Conservation (phyloP, 805 yeast genomes). For the Candida maltosa region DNA sequence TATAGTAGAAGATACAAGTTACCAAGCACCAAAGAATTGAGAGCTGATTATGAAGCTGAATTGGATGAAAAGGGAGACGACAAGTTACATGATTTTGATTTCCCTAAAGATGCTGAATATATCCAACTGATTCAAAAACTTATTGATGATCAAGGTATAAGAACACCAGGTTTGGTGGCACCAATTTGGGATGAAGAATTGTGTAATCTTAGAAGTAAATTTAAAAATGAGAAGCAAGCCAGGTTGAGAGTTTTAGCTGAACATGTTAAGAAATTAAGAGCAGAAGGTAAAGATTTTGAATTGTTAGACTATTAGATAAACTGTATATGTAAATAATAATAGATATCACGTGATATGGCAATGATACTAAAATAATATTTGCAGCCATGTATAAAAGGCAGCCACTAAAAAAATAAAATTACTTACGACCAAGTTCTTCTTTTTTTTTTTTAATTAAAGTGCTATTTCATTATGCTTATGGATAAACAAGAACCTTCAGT, state of each 20-base stretch:
- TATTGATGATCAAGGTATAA: conserved; percentile 9
- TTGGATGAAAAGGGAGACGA: conserved; percentile 20
- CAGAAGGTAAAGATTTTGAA: conserved; percentile 7
- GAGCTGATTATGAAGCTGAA: conserved; percentile 26
- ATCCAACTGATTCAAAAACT: conserved; percentile 36
- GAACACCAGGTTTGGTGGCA: conserved; percentile 7
- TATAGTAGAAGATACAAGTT: conserved; percentile 40
- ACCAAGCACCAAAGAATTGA: conserved; percentile 38
- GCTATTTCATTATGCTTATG: too few relatives aligned
- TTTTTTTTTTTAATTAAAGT: too few relatives aligned
- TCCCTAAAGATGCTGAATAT: conserved; percentile 60
- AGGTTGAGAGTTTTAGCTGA: conserved; percentile 7
- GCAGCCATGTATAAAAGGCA: too few relatives aligned
- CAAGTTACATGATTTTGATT: conserved; percentile 38
- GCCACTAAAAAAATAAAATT: too few relatives aligned
- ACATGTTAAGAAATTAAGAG: conserved; percentile 8
- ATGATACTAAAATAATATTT: too few relatives aligned
- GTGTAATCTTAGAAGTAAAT: conserved; percentile 4
- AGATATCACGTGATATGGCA: too few relatives aligned
- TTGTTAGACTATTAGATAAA: not conserved
- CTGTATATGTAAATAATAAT: too few relatives aligned
- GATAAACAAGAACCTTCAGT: conserved; percentile 2
- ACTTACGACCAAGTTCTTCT: too few relatives aligned
- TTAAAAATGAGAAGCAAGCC: conserved; percentile 5
- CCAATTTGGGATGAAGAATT: conserved; percentile 8